Percentiles rank a stretch among this genome's conserved stretches.
These are phyloP conservation scores for Thuidium tamariscinum DNA, from an alignment of 225 moss, liverwort and hornwort species.

Conservation along the genomic window DNA sequence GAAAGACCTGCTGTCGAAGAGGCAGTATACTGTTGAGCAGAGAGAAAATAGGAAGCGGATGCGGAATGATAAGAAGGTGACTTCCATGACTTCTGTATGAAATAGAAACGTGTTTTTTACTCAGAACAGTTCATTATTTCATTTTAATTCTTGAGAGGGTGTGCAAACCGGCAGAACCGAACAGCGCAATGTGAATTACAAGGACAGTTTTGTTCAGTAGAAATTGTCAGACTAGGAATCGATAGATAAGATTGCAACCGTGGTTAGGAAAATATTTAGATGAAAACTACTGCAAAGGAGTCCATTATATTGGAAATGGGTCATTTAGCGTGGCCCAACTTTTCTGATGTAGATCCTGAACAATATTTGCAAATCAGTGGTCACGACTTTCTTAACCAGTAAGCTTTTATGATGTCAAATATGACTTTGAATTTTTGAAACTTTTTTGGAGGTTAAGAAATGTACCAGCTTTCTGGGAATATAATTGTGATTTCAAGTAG, in stretches of 20 bases:
- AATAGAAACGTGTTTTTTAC: background rate
- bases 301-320: background rate
- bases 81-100: background rate
- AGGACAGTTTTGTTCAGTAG: background rate
- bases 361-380: background rate
- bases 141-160: background rate
- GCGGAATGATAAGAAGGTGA: constrained; percentile 72
- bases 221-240: background rate
- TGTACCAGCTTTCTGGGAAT: background rate
- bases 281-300: background rate
- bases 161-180: background rate
- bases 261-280: background rate
- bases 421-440: background rate
- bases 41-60: constrained; percentile 89
- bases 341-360: background rate
- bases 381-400: background rate
- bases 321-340: background rate
- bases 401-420: background rate
- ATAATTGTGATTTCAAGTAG: background rate
- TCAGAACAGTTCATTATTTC: background rate
- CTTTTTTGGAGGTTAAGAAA: background rate
- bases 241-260: background rate
- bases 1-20: constrained; percentile 78
- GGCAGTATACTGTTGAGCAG: constrained; percentile 75
- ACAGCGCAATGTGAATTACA: background rate